A percentile compares a stretch with the other conserved stretches of the same genome.
Conservation (phyloP, 2,329 filamentous ascomycete genomes). For the Talaromyces sp. region DNA sequence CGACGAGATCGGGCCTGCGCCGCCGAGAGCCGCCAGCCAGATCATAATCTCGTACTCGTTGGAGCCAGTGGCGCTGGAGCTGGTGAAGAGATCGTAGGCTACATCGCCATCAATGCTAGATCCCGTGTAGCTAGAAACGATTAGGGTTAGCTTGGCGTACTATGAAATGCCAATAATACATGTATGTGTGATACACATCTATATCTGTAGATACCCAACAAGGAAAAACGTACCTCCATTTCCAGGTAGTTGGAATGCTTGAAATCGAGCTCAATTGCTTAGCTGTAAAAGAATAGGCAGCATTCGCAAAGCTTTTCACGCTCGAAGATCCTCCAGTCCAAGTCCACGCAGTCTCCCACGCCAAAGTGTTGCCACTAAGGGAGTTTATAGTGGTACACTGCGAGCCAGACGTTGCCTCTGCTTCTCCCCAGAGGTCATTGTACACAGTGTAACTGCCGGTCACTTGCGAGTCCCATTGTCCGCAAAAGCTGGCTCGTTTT, state of each 20-base stretch:
- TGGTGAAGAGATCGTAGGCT: slow-evolving; percentile 57
- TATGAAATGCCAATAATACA: not conserved
- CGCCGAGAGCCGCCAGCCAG: slow-evolving; percentile 55
- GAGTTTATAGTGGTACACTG: slow-evolving; percentile 41
- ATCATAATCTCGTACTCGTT: slow-evolving; percentile 62
- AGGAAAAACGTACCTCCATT: slow-evolving; percentile 32
- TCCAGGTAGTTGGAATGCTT: slow-evolving; percentile 41
- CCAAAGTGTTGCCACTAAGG: slow-evolving; percentile 27
- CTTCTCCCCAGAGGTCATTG: slow-evolving; percentile 49
- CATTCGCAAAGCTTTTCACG: slow-evolving; percentile 46
- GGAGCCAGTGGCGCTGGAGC: slow-evolving; percentile 38
- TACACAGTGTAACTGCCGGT: slow-evolving; percentile 45
- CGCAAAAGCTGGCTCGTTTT: slow-evolving; percentile 33
- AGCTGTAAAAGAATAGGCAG: slow-evolving; percentile 32
- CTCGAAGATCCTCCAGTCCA: slow-evolving; percentile 36
- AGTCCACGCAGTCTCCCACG: slow-evolving; percentile 42
- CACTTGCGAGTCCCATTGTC: slow-evolving; percentile 31
- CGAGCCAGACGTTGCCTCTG: slow-evolving; percentile 28
- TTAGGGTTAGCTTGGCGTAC: slow-evolving; percentile 6
- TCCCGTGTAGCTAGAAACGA: slow-evolving; percentile 40
- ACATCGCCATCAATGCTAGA: slow-evolving; percentile 51
- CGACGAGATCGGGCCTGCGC: slow-evolving; percentile 50
- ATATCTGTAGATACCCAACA: not conserved
- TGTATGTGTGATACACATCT: no score
- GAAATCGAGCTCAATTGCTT: slow-evolving; percentile 29